phyloP scores from a whole-genome alignment of 75 land plant genomes.

The Cunninghamia lanceolata region DNA sequence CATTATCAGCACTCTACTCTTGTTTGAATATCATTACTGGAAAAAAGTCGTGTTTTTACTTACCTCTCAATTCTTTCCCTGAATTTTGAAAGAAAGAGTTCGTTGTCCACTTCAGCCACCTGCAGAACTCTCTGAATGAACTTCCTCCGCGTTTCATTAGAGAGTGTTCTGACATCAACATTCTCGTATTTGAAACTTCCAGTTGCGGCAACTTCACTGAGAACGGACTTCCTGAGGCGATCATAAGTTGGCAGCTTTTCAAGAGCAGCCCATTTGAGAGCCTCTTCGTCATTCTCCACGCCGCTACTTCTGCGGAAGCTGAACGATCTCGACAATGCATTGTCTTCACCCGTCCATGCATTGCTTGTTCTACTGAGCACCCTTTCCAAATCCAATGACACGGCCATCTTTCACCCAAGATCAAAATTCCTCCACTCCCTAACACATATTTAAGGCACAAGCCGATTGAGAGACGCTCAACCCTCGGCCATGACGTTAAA shows the following conservation, averaged over 20 bases:
- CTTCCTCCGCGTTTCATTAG: slow-evolving; percentile 33
- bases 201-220: slow-evolving; percentile 20
- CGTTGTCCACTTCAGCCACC: slow-evolving; percentile 74
- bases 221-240: slow-evolving; percentile 57
- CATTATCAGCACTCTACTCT: neutral
- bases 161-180: slow-evolving; percentile 57
- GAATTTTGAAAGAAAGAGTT: slow-evolving; percentile 56
- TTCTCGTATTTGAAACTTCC: slow-evolving; percentile 35
- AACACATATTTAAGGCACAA: too few species aligned
- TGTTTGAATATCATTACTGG: neutral
- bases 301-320: neutral
- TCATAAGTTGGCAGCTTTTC: slow-evolving; percentile 87
- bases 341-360: neutral
- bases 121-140: slow-evolving; percentile 55
- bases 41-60: neutral
- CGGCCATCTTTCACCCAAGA: neutral
- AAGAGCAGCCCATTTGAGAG: slow-evolving; percentile 70
- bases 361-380: neutral
- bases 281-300: slow-evolving; percentile 61
- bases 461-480: too few species aligned
- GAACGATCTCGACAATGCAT: slow-evolving; percentile 14
- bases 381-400: neutral
- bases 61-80: slow-evolving; percentile 72
- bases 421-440: too few species aligned
- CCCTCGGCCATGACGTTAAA: too few species aligned